Percentiles rank a stretch among this genome's conserved stretches.
Evolutionary conservation across 441 rosid genomes (phyloP).

Genomic region (Macaranga tanarius): DNA sequence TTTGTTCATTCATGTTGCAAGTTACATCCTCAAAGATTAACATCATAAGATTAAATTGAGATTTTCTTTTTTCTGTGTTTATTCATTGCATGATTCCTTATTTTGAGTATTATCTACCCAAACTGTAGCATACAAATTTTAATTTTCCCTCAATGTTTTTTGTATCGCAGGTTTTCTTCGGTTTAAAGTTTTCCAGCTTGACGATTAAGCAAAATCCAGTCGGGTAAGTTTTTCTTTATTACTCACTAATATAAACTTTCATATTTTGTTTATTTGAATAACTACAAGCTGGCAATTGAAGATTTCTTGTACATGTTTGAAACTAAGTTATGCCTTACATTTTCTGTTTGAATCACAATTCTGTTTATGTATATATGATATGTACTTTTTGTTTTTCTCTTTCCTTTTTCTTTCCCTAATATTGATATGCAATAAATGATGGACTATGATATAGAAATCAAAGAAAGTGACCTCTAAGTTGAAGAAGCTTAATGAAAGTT

Average conservation of each 20-base stretch:
- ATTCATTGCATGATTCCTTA: background rate
- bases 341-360: background rate
- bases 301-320: background rate
- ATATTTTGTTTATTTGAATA: background rate
- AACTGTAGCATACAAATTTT: background rate
- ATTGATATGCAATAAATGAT: background rate
- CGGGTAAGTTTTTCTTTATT: constrained; percentile 59
- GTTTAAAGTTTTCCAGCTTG: constrained; percentile 86
- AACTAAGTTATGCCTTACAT: background rate
- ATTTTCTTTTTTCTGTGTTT: background rate
- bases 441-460: background rate
- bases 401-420: background rate
- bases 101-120: constrained; percentile 10
- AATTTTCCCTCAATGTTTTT: constrained; percentile 13
- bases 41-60: background rate
- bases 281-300: constrained; percentile 1
- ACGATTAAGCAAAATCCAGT: constrained; percentile 66
- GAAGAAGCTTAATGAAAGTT: background rate
- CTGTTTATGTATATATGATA: background rate
- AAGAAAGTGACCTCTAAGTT: background rate
- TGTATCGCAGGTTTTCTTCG: constrained; percentile 59
- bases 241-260: constrained; percentile 12
- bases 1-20: background rate
- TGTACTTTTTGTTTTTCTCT: background rate
- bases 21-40: background rate